Base-by-base conservation (phyloP, 768 basidiomycete genomes). In the Hygrocybe coccinea region DNA sequence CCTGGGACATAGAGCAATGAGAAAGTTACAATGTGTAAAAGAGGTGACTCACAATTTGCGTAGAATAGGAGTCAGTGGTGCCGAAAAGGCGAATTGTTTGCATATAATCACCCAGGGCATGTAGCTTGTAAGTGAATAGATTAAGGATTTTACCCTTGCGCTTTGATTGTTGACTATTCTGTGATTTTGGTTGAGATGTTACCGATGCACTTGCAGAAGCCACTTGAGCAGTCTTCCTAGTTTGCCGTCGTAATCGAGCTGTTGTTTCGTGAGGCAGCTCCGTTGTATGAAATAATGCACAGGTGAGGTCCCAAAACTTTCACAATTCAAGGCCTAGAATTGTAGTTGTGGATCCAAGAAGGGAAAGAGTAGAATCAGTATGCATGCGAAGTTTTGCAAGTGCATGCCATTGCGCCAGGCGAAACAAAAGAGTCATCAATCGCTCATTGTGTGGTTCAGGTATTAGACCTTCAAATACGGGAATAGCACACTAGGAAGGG, bases 401-500 rank as follows among this genome's bases (percentile, higher is more conserved):
- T 0, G 59, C 66, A 58, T 76, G 74, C 75, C 73, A 77, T n/a
- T 61, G 60, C 2, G 63, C 65, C 2, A 72, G 59, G 8, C 51
- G 54, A 54, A 68, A 74, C 0, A 76, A 54, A 0, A 77, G 62
- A 1, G 61, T 57, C 3, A 62, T 58, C 1, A 75, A 33, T 7
- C 65, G 54, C 4, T 15, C 1, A 24, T 76, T 62, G 10, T 76
- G 65, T 0, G 55, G 48, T 7, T 63, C 54, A 1, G 64, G 67
- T 0, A 79, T 55, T 0, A 79, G 64, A 2, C 69, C 74, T 5
- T 78, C 71, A 29, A 77, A 65, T 1, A 60, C 71, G 3, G 73
- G 69, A 14, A 70, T 65, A 1, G 60, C 46, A 48, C 71, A 74
- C 71, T 73, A 44, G n/a, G 29, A 49, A 25, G 19, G n/a, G n/a